A percentile compares a stretch with the other conserved stretches of the same genome.
Conservation (phyloP, 345 rosid genomes). For the Salix suchowensis region DNA sequence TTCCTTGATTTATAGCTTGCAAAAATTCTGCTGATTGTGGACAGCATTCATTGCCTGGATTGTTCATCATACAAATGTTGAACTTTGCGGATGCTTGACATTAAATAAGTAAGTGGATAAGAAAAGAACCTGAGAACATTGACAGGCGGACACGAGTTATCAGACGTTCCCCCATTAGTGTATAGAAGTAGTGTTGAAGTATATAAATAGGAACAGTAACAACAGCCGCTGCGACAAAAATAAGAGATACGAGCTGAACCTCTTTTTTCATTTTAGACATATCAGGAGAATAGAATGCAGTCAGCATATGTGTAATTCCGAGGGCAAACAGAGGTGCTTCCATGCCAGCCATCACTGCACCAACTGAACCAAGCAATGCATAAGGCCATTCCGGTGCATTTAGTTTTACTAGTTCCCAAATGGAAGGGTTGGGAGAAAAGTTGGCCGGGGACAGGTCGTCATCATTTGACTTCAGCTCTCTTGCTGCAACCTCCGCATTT, state of each 20-base stretch:
- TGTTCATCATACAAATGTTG: too few species aligned
- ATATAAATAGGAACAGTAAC: conserved; percentile 57
- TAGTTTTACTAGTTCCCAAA: conserved; percentile 56
- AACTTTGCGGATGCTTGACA: too few species aligned
- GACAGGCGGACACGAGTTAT: conserved; percentile 67
- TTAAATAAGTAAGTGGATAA: background rate
- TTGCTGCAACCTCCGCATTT: conserved; percentile 6
- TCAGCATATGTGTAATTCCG: conserved; percentile 58
- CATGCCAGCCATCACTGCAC: conserved; percentile 74
- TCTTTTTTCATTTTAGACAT: conserved; percentile 40
- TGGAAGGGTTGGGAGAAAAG: conserved; percentile 26
- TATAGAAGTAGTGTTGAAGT: conserved; percentile 72
- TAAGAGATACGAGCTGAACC: conserved; percentile 38
- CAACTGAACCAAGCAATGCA: conserved; percentile 72
- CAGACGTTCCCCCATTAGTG: conserved; percentile 78
- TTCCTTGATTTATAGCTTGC: too few species aligned
- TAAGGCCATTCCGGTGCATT: conserved; percentile 85
- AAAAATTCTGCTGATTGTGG: too few species aligned
- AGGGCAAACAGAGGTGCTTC: conserved; percentile 68
- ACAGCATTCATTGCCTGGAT: too few species aligned
- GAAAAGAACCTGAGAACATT: conserved; percentile 64
- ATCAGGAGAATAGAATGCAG: conserved; percentile 54
- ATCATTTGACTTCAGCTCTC: conserved; percentile 12
- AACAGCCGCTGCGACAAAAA: conserved; percentile 47
- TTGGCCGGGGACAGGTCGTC: conserved; percentile 15